Evolutionary conservation across 2,329 filamentous ascomycete genomes (phyloP).

Genomic region (Lecanicillium sp.): DNA sequence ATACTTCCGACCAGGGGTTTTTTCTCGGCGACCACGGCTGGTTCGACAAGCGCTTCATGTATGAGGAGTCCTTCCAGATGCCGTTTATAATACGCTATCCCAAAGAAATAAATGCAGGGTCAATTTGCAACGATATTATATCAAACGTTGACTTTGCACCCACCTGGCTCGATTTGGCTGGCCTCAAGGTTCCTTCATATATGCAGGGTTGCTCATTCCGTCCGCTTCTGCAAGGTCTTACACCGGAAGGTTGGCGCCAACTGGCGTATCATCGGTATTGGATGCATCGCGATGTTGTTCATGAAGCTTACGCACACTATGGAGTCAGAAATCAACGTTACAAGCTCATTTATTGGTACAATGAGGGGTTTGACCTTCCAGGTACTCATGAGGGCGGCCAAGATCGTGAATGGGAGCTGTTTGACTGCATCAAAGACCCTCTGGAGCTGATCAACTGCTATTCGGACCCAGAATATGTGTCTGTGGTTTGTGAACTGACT

Average conservation of each 20-base stretch:
- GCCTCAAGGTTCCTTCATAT: slow-evolving; percentile 32
- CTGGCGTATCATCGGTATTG: slow-evolving; percentile 48
- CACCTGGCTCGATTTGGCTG: slow-evolving; percentile 39
- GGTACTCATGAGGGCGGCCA: slow-evolving; percentile 33
- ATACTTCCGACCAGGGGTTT: slow-evolving; percentile 48
- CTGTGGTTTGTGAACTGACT: slow-evolving; percentile 32
- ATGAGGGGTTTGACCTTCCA: slow-evolving; percentile 37
- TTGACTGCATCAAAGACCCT: slow-evolving; percentile 42
- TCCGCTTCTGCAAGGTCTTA: slow-evolving; percentile 24
- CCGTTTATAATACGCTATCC: slow-evolving; percentile 43
- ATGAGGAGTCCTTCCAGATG: slow-evolving; percentile 51
- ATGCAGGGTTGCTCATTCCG: slow-evolving; percentile 44
- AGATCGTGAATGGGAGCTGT: slow-evolving; percentile 45
- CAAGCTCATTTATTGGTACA: slow-evolving; percentile 51
- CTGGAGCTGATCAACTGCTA: slow-evolving; percentile 42
- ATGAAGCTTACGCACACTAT: slow-evolving; percentile 44
- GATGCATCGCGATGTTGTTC: slow-evolving; percentile 45
- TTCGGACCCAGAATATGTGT: slow-evolving; percentile 24
- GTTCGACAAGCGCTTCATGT: slow-evolving; percentile 53
- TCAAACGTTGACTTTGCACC: slow-evolving; percentile 48
- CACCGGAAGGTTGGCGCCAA: slow-evolving; percentile 38
- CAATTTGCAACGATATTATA: slow-evolving; percentile 38
- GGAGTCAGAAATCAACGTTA: slow-evolving; percentile 42
- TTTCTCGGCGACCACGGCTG: slow-evolving; percentile 50
- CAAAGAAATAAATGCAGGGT: slow-evolving; percentile 26